A percentile compares a stretch with the other conserved stretches of the same genome.
Evolutionary conservation across 2,329 filamentous ascomycete genomes (phyloP).

Genomic region (Piedraia hortae): DNA sequence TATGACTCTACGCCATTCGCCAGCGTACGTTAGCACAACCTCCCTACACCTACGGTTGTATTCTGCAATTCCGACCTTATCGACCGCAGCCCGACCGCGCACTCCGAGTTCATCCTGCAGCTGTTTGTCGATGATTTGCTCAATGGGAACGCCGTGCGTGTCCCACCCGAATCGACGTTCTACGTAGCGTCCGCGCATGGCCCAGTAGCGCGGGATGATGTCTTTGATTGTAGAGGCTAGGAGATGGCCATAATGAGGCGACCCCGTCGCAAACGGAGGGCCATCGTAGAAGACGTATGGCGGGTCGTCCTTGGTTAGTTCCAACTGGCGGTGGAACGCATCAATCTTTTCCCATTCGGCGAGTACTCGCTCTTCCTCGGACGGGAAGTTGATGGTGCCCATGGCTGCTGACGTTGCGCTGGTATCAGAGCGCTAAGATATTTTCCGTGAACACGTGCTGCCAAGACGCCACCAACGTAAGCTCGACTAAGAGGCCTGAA

Average conservation of each 20-base stretch:
- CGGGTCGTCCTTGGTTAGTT: constrained; percentile 55
- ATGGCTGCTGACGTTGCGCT: too few species aligned
- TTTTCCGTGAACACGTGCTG: too few species aligned
- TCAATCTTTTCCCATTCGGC: constrained; percentile 73
- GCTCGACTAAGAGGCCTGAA: too few species aligned
- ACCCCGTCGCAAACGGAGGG: constrained; percentile 26
- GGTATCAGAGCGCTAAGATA: too few species aligned
- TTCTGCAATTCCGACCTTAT: constrained; percentile 57
- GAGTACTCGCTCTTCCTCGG: constrained; percentile 67
- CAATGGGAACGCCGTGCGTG: constrained; percentile 77
- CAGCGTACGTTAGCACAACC: constrained; percentile 75
- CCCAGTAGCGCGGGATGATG: constrained; percentile 89
- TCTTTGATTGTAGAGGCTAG: constrained; percentile 90
- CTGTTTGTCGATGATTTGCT: constrained; percentile 95
- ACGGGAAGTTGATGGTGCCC: constrained; percentile 47
- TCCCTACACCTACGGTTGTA: constrained; percentile 81
- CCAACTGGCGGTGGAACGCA: constrained; percentile 68
- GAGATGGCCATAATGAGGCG: constrained; percentile 47
- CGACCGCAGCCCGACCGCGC: constrained; percentile 62
- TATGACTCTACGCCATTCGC: constrained; percentile 69
- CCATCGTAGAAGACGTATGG: constrained; percentile 85
- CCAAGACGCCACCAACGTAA: too few species aligned
- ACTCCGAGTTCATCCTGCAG: constrained; percentile 35
- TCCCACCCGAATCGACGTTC: constrained; percentile 90
- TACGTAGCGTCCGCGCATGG: constrained; percentile 85